These are phyloP conservation scores for Platanus orientalis DNA, from an alignment of 164 flowering plant species.

Conservation along the genomic window DNA sequence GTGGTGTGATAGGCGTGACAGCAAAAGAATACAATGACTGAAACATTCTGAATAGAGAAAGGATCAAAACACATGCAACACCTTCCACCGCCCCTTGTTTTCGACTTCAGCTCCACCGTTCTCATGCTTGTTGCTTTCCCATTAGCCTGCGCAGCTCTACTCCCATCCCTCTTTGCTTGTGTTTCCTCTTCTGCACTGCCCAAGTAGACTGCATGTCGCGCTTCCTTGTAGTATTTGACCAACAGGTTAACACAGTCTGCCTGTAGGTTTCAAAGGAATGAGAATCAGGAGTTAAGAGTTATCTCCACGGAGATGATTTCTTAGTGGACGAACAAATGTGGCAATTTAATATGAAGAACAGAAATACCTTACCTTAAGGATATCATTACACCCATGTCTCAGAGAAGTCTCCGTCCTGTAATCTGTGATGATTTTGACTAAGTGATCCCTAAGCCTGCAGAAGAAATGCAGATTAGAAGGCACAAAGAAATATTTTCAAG, in stretches of 20 bases:
- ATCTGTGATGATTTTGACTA: conserved; percentile 90
- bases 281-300: conserved; percentile 1
- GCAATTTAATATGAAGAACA: neutral
- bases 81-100: conserved; percentile 68
- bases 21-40: conserved; percentile 77
- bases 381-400: conserved; percentile 94
- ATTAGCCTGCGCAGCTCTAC: conserved; percentile 23
- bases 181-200: conserved; percentile 66
- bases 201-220: conserved; percentile 72
- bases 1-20: conserved; percentile 86
- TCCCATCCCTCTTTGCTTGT: conserved; percentile 41
- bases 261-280: conserved; percentile 30
- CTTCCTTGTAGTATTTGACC: conserved; percentile 90
- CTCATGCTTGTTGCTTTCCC: conserved; percentile 32
- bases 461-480: conserved; percentile 1
- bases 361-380: conserved; percentile 85
- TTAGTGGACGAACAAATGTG: neutral
- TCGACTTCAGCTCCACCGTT: conserved; percentile 61
- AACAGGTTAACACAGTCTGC: conserved; percentile 83
- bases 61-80: conserved; percentile 99
- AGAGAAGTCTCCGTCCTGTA: conserved; percentile 97
- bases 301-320: neutral
- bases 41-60: conserved; percentile 49
- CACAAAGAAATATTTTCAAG: neutral
- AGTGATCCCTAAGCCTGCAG: conserved; percentile 82